Percentiles rank a stretch among this genome's conserved stretches.
Conservation (phyloP, 2,329 filamentous ascomycete genomes). For the Pseudocercospora cruenta region DNA sequence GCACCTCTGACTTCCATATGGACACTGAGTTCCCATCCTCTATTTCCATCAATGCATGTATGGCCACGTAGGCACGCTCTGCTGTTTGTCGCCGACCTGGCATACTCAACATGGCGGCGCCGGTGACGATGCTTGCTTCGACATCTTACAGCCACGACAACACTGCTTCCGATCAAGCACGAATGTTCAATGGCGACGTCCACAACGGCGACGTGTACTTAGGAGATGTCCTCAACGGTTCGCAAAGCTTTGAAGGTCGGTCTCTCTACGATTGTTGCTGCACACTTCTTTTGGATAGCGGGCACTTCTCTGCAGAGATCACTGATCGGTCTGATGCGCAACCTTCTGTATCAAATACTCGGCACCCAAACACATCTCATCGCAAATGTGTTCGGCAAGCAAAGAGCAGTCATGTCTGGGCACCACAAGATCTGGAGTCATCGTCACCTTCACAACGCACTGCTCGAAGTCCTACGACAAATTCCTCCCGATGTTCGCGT, state of each 20-base stretch:
- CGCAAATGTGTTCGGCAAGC: not conserved
- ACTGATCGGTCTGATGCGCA: not conserved
- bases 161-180: not conserved
- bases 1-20: no score
- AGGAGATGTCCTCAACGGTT: not conserved
- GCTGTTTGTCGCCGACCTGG: no score
- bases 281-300: conserved; percentile 6
- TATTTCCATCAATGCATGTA: no score
- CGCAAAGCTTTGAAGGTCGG: not conserved
- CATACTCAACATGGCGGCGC: no score
- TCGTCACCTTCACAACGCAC: not conserved
- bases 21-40: no score
- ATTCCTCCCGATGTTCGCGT: not conserved
- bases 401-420: not conserved
- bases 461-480: not conserved
- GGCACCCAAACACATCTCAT: not conserved
- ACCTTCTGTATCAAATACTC: not conserved
- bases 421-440: not conserved
- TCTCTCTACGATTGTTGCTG: not conserved
- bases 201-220: not conserved
- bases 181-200: not conserved
- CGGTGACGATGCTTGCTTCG: no score
- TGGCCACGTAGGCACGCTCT: no score
- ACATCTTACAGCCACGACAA: not conserved
- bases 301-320: not conserved